phyloP scores from a whole-genome alignment of 2,329 filamentous ascomycete genomes.

The Plenodomus biglobosus region DNA sequence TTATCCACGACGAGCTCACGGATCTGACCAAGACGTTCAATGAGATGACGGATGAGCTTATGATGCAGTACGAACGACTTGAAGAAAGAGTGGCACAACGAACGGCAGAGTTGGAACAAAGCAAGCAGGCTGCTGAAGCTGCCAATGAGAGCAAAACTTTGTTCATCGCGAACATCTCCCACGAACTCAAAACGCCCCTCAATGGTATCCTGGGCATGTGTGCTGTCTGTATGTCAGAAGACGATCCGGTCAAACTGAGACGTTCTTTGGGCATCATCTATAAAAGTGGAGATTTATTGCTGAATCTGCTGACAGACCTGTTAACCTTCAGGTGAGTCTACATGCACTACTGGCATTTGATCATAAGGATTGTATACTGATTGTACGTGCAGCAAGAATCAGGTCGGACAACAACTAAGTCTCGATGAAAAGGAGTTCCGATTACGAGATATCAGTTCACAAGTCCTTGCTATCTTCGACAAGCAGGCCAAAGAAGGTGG shows the following conservation, averaged over 20 bases:
- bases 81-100: constrained; percentile 83
- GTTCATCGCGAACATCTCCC: constrained; percentile 92
- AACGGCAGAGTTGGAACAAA: constrained; percentile 81
- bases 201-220: constrained; percentile 97
- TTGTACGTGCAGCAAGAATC: constrained; percentile 69
- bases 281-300: constrained; percentile 79
- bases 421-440: constrained; percentile 85
- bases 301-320: constrained; percentile 85
- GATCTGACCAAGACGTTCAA: constrained; percentile 86
- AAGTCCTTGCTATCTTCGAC: constrained; percentile 83
- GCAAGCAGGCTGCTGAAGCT: constrained; percentile 89
- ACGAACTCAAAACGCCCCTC: constrained; percentile 87
- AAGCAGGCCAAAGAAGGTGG: constrained; percentile 81
- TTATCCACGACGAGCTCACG: constrained; percentile 80
- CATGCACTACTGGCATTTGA: neutral
- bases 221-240: constrained; percentile 88
- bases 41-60: constrained; percentile 87
- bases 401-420: constrained; percentile 80
- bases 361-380: neutral
- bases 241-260: constrained; percentile 75
- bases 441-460: constrained; percentile 78
- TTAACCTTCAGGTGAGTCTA: constrained; percentile 65
- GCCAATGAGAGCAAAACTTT: constrained; percentile 96
- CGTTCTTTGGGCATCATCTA: constrained; percentile 85
- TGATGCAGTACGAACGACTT: constrained; percentile 80